phyloP scores from a whole-genome alignment of 208 protist species.

The Wallacemonas rigidus region DNA sequence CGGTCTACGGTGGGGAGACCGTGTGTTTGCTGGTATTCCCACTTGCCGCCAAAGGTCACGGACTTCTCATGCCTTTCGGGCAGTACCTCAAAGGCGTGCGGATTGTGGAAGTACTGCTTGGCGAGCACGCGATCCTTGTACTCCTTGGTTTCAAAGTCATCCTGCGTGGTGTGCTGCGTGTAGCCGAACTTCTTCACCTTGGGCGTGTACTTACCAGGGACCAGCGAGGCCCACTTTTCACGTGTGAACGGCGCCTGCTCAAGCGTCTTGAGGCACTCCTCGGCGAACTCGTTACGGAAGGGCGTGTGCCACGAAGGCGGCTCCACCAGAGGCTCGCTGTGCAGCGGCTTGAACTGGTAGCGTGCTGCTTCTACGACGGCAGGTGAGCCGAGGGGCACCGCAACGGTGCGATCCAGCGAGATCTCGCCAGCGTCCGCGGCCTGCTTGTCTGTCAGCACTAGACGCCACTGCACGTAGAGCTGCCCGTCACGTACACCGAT shows the following conservation, averaged over 20 bases:
- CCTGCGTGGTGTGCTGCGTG: slow-evolving; percentile 83
- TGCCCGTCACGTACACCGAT: slow-evolving; percentile 76
- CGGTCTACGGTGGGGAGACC: slow-evolving; percentile 88
- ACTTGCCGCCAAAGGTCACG: slow-evolving; percentile 78
- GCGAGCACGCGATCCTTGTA: slow-evolving; percentile 85
- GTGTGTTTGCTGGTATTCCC: slow-evolving; percentile 71
- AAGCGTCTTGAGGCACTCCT: slow-evolving; percentile 76
- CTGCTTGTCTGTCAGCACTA: slow-evolving; percentile 39
- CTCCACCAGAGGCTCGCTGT: slow-evolving; percentile 52
- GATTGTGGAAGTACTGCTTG: slow-evolving; percentile 84
- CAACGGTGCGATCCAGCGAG: slow-evolving; percentile 71
- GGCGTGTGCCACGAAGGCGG: slow-evolving; percentile 89
- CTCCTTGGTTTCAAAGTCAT: slow-evolving; percentile 93
- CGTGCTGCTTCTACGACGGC: slow-evolving; percentile 36
- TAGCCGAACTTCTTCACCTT: slow-evolving; percentile 89
- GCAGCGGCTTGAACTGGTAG: slow-evolving; percentile 44
- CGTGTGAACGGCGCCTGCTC: slow-evolving; percentile 71
- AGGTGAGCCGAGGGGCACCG: slow-evolving; percentile 53
- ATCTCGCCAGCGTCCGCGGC: slow-evolving; percentile 31
- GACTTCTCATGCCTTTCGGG: slow-evolving; percentile 71
- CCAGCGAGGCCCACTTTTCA: slow-evolving; percentile 80
- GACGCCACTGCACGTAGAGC: slow-evolving; percentile 85
- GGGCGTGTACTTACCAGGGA: slow-evolving; percentile 82
- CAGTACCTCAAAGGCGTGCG: slow-evolving; percentile 85
- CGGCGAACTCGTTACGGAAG: slow-evolving; percentile 89